Evolutionary conservation across 306 rosid genomes (phyloP).

Genomic region (Malus sieversii): DNA sequence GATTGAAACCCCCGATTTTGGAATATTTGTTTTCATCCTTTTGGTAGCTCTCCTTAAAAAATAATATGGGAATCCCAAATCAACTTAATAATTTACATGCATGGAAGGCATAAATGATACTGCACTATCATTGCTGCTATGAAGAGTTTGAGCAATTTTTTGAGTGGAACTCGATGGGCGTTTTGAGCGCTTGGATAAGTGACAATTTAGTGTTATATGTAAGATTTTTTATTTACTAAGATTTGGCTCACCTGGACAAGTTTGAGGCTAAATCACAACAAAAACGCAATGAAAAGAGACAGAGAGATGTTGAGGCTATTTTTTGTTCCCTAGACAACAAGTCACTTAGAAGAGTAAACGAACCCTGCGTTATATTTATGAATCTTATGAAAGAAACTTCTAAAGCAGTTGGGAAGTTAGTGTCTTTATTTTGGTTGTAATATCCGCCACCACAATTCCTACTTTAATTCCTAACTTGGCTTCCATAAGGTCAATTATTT

Average conservation of each 20-base stretch:
- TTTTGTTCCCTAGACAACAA: constrained; percentile 6
- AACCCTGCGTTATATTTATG: not conserved
- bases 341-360: not conserved
- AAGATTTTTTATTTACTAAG: not conserved
- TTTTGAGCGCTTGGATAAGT: not conserved
- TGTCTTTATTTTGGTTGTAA: not conserved
- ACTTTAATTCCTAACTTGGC: not conserved
- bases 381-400: not conserved
- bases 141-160: not conserved
- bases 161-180: not conserved
- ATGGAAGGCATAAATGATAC: not conserved
- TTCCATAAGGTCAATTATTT: not conserved
- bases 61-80: too few relatives aligned
- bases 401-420: constrained; percentile 4
- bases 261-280: not conserved
- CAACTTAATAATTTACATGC: not conserved
- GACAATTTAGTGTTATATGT: not conserved
- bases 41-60: too few relatives aligned
- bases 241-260: not conserved
- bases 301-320: not conserved
- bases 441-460: not conserved
- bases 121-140: not conserved
- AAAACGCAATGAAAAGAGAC: not conserved
- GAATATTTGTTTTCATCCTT: too few relatives aligned
- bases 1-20: too few relatives aligned